Evolutionary conservation across 768 basidiomycete genomes (phyloP).

Genomic region (Suillus fuscotomentosus): DNA sequence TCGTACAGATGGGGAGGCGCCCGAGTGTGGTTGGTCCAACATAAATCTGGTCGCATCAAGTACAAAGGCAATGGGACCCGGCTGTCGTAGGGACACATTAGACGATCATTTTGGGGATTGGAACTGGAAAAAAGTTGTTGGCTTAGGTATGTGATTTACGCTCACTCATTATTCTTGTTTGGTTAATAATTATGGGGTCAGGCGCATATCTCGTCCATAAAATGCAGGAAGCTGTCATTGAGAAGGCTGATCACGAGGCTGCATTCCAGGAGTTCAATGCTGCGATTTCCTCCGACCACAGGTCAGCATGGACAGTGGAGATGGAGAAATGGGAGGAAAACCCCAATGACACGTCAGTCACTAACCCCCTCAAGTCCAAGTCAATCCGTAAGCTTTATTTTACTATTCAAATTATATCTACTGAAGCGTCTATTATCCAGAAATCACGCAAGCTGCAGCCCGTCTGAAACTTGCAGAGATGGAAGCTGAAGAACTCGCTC

Average conservation of each 20-base stretch:
- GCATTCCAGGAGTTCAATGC: conserved; percentile 1
- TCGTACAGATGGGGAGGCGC: conserved; percentile 33
- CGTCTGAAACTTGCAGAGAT: conserved; percentile 9
- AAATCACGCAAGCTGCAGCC: not conserved
- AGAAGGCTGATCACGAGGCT: conserved; percentile 1
- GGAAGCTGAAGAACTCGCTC: conserved; percentile 3
- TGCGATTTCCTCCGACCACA: not conserved
- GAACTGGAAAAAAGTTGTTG: conserved; percentile 32
- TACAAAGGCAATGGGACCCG: conserved; percentile 34
- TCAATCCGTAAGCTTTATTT: not conserved
- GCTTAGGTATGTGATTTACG: conserved; percentile 19
- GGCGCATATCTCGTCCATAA: not conserved
- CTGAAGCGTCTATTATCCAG: not conserved
- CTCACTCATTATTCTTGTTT: not conserved
- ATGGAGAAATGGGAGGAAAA: not conserved
- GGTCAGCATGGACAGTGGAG: not conserved
- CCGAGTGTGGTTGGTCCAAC: conserved; percentile 35
- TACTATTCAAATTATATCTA: not conserved
- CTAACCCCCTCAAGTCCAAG: not conserved
- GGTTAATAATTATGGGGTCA: not conserved
- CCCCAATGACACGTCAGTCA: not conserved
- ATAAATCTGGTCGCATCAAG: conserved; percentile 29
- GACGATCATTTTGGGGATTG: conserved; percentile 34
- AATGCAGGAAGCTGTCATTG: not conserved
- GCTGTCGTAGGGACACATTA: conserved; percentile 31